Base-by-base conservation (phyloP, 192 early-diverging fungal species). In the Physocladia obscura region DNA sequence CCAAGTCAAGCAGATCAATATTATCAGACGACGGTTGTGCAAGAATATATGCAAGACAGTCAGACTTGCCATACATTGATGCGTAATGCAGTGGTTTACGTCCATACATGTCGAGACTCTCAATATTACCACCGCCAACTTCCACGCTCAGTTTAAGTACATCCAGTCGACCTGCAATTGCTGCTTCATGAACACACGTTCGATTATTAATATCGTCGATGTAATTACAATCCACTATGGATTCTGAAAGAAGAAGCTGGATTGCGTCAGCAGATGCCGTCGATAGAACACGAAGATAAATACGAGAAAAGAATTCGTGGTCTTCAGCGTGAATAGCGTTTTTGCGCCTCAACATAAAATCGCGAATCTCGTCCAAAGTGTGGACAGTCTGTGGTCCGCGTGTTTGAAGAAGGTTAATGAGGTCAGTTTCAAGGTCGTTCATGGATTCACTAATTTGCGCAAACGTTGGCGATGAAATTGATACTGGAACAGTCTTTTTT, bases 141-240 rank as follows among this genome's bases (percentile, higher is more conserved):
- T 81, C 67, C 35, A 89, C 69, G 32, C 79, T 81, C 30, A 89
- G 67, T 64, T 83, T 74, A 32, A 98, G 62, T 15, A 94, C 77
- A 36, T 82, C 82, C 69, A 88, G 71, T 37, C 88, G 84, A 2
- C 94, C 93, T 22, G 84, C 82, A 71, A 95, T 93, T 0, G 94
- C 91, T 1, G 92, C 87, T 59, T 94, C 94, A 74, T 99, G 97
- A 0, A 94, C 79, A 50, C 88, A 90, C 0, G 92, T 96, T 47
- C 93, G 88, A 65, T 92, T 90, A 64, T 89, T 97, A 76, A 99
- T 94, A 67, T 98, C 96, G 75, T 99, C 96, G 3, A 87, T 77
- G 69, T 87, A 93, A 40, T 87, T 91, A 57, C 87, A 86, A 73
- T 96, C 89, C 3, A 96, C 87, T 2, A 87, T 52, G 2, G 82